These are phyloP conservation scores for Didymella pomorum DNA, from an alignment of 2,329 filamentous ascomycete genomes.

Conservation along the genomic window DNA sequence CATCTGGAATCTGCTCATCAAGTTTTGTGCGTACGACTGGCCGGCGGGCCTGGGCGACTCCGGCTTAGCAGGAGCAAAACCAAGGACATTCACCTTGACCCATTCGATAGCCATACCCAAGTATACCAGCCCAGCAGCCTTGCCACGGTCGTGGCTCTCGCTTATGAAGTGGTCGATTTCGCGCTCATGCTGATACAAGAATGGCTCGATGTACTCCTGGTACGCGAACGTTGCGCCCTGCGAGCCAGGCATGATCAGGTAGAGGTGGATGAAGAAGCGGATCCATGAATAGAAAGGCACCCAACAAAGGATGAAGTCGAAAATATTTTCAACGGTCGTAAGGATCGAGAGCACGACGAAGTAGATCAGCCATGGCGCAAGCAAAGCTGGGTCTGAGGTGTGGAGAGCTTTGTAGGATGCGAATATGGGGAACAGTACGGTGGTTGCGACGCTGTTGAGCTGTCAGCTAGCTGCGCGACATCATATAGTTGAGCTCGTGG, in stretches of 20 bases:
- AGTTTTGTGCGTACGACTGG: conserved; percentile 75
- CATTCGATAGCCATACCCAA: conserved; percentile 58
- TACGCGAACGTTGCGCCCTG: conserved; percentile 90
- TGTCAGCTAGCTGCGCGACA: conserved; percentile 25
- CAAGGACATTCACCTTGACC: conserved; percentile 79
- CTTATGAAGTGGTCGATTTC: conserved; percentile 92
- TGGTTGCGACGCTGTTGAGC: conserved; percentile 60
- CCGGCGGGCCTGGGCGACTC: conserved; percentile 57
- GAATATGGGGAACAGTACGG: conserved; percentile 93
- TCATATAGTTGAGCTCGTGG: conserved; percentile 6
- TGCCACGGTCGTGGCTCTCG: conserved; percentile 78
- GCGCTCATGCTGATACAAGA: conserved; percentile 83
- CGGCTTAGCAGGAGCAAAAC: conserved; percentile 66
- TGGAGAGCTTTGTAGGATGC: conserved; percentile 98
- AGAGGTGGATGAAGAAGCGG: conserved; percentile 85
- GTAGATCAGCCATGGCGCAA: conserved; percentile 99
- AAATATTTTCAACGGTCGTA: conserved; percentile 84
- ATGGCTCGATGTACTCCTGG: conserved; percentile 84
- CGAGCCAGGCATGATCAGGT: conserved; percentile 96
- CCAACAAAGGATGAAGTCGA: conserved; percentile 86
- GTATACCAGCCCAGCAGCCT: conserved; percentile 73
- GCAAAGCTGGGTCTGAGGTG: conserved; percentile 84
- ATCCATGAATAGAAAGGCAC: conserved; percentile 94
- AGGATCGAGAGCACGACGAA: conserved; percentile 90
- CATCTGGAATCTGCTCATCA: conserved; percentile 87